These are phyloP conservation scores for Dovyalis caffra DNA, from an alignment of 345 rosid species.

Conservation along the genomic window DNA sequence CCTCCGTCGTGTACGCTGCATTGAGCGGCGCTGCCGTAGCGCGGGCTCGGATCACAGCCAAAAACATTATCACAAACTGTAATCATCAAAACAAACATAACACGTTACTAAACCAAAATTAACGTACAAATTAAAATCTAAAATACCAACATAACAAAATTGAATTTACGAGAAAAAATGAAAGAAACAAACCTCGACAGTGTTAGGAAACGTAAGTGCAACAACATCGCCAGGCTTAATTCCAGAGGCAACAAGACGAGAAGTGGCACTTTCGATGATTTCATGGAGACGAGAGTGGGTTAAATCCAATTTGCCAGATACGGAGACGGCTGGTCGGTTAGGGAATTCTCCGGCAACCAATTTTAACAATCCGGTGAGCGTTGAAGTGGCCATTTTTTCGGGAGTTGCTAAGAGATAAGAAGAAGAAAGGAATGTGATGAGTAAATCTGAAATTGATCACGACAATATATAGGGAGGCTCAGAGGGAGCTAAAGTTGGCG, in stretches of 20 bases:
- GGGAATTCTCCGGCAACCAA: slow-evolving; percentile 44
- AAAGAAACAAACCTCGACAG: slow-evolving; percentile 32
- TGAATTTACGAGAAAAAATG: not conserved
- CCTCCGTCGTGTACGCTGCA: slow-evolving; percentile 61
- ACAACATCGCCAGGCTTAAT: slow-evolving; percentile 55
- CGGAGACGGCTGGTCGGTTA: slow-evolving; percentile 40
- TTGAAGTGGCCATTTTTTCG: slow-evolving; percentile 34
- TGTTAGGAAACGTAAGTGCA: slow-evolving; percentile 59
- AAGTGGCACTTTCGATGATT: slow-evolving; percentile 48
- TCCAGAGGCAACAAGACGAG: slow-evolving; percentile 45
- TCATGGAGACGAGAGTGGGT: slow-evolving; percentile 51
- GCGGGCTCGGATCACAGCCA: slow-evolving; percentile 61
- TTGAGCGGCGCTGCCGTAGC: slow-evolving; percentile 67
- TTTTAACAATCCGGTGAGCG: slow-evolving; percentile 46
- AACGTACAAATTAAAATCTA: no score
- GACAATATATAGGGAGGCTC: not conserved
- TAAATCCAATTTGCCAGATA: slow-evolving; percentile 54
- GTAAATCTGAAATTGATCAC: no score
- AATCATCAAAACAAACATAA: not conserved
- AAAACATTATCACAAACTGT: slow-evolving; percentile 70
- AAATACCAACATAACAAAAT: no score
- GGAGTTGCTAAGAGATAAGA: no score
- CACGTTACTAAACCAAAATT: no score
- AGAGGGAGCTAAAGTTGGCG: not conserved
- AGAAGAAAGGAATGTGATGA: no score